Percentiles rank a stretch among this genome's conserved stretches.
These are phyloP conservation scores for Entamoeba dispar DNA, from an alignment of 208 protist species.

Conservation along the genomic window DNA sequence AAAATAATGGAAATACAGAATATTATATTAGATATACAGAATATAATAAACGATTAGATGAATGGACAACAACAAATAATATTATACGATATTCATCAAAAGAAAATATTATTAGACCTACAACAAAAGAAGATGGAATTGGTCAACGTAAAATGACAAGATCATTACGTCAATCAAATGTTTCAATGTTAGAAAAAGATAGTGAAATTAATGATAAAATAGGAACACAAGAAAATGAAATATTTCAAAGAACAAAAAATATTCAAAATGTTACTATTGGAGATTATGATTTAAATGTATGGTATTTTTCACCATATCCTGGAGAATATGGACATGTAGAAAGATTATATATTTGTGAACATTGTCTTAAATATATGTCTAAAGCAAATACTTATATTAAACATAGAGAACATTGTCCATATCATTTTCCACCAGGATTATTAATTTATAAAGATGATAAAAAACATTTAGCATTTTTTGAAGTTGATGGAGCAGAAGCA, in stretches of 20 bases:
- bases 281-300: constrained; percentile 23
- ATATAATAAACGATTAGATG: constrained; percentile 19
- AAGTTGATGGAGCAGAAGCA: constrained; percentile 40
- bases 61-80: constrained; percentile 4
- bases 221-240: background rate
- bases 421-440: constrained; percentile 1
- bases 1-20: background rate
- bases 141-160: background rate
- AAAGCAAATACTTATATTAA: background rate
- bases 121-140: background rate
- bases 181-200: background rate
- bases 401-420: background rate
- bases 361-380: constrained; percentile 18
- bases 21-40: background rate
- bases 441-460: constrained; percentile 8
- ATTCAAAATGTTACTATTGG: constrained; percentile 24
- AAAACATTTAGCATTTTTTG: constrained; percentile 59
- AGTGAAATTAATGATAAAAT: background rate
- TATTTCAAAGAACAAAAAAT: constrained; percentile 18
- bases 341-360: constrained; percentile 24
- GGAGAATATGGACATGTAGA: constrained; percentile 4
- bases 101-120: background rate
- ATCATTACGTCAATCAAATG: background rate
- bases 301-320: constrained; percentile 35
- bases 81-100: background rate